A percentile compares a stretch with the other conserved stretches of the same genome.
These are phyloP conservation scores for Aegle marmelos DNA, from an alignment of 345 rosid genomes.

Conservation along the genomic window DNA sequence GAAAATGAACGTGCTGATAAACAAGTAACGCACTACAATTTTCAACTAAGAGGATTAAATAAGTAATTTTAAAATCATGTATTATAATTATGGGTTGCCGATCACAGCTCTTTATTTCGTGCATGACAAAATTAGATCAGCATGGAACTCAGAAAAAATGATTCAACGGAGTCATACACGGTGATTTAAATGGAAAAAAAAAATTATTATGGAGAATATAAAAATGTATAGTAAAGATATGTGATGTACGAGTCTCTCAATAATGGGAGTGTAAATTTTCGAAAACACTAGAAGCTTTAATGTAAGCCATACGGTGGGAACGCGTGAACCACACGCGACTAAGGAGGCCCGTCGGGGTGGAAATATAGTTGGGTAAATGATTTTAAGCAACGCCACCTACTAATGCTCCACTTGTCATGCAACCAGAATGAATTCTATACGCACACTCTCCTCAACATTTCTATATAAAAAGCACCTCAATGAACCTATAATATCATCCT, in stretches of 20 bases:
- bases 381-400: conserved; percentile 55
- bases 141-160: too few species aligned
- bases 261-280: not conserved
- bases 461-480: not conserved
- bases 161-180: too few species aligned
- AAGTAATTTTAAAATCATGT: too few species aligned
- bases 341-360: conserved; percentile 17
- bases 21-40: too few species aligned
- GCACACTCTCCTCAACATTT: conserved; percentile 27
- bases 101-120: too few species aligned
- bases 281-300: not conserved
- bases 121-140: too few species aligned
- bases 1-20: too few species aligned
- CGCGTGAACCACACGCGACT: conserved; percentile 10
- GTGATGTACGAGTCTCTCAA: not conserved
- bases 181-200: too few species aligned
- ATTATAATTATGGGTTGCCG: too few species aligned
- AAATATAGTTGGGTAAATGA: conserved; percentile 26
- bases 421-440: conserved; percentile 43
- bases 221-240: too few species aligned
- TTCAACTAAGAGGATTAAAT: too few species aligned
- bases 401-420: conserved; percentile 75
- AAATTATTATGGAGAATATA: too few species aligned
- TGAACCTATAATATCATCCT: not conserved
- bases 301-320: not conserved